Evolutionary conservation across 208 protist species (phyloP).

Genomic region (Leishmania aethiopica): DNA sequence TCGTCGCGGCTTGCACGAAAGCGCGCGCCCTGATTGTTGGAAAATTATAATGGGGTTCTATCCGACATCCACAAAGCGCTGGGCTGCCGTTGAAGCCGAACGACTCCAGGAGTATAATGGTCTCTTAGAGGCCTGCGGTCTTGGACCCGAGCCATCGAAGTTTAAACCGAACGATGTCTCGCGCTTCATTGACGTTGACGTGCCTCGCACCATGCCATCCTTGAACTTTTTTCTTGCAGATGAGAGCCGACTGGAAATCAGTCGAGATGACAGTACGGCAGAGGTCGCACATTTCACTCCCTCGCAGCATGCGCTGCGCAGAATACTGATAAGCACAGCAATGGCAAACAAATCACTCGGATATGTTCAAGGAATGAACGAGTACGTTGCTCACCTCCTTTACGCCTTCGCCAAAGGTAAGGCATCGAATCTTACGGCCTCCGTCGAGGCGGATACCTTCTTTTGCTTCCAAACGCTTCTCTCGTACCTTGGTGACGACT

Average conservation of each 20-base stretch:
- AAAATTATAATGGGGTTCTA: conserved; percentile 82
- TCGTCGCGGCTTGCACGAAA: conserved; percentile 53
- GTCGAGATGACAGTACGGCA: not conserved
- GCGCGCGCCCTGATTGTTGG: conserved; percentile 52
- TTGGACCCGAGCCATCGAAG: conserved; percentile 4
- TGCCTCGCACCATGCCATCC: conserved; percentile 82
- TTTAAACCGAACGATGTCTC: conserved; percentile 9
- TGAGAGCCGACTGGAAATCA: not conserved
- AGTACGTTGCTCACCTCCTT: conserved; percentile 74
- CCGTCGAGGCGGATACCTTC: conserved; percentile 65
- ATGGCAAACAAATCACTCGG: conserved; percentile 68
- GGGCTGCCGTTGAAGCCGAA: conserved; percentile 36
- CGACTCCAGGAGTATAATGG: conserved; percentile 16
- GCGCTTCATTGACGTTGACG: conserved; percentile 70
- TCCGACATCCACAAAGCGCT: conserved; percentile 28
- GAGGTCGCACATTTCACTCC: conserved; percentile 6
- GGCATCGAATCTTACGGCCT: conserved; percentile 26
- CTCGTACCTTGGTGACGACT: conserved; percentile 71
- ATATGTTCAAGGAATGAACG: conserved; percentile 90
- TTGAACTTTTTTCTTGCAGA: conserved; percentile 73
- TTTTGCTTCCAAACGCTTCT: conserved; percentile 85
- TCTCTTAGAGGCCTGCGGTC: conserved; percentile 20
- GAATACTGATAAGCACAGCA: conserved; percentile 74
- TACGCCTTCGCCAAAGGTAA: conserved; percentile 64
- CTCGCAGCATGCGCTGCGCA: conserved; percentile 59